Percentiles rank a stretch among this genome's conserved stretches.
Conservation (phyloP, 352 stramenopile genomes). For the Phytophthora pini region DNA sequence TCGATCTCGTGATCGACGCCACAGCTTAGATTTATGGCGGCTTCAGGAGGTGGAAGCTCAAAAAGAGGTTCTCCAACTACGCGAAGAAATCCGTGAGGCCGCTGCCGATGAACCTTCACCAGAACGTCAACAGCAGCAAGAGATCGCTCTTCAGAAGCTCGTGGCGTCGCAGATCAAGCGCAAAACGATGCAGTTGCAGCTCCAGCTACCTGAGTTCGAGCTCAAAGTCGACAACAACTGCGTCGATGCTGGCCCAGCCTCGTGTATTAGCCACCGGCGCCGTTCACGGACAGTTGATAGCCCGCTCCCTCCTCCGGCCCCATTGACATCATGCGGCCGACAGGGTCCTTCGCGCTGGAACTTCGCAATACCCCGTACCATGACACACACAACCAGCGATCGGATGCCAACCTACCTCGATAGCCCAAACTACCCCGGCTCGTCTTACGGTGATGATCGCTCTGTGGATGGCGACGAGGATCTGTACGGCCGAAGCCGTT, state of each 20-base stretch:
- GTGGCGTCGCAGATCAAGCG: conserved; percentile 68
- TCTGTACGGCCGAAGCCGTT: conserved; percentile 22
- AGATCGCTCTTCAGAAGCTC: conserved; percentile 74
- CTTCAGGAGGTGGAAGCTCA: conserved; percentile 52
- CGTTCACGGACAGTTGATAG: conserved; percentile 30
- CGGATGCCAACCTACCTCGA: conserved; percentile 35
- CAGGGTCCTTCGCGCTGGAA: conserved; percentile 33
- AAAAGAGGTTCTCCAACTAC: conserved; percentile 50
- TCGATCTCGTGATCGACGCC: conserved; percentile 44
- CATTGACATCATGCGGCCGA: conserved; percentile 34
- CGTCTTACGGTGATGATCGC: conserved; percentile 38
- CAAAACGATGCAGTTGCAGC: conserved; percentile 61
- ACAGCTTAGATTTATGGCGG: conserved; percentile 61
- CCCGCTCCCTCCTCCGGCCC: conserved; percentile 15
- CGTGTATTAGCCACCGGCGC: conserved; percentile 23
- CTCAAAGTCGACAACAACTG: conserved; percentile 43
- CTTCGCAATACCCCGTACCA: conserved; percentile 26
- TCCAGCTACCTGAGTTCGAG: conserved; percentile 50
- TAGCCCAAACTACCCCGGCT: conserved; percentile 23
- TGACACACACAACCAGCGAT: conserved; percentile 24
- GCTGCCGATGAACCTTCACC: conserved; percentile 65
- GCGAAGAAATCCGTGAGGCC: conserved; percentile 63
- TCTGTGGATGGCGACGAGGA: conserved; percentile 38
- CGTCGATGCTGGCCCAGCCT: conserved; percentile 31
- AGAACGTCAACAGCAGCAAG: conserved; percentile 74